A percentile compares a stretch with the other conserved stretches of the same genome.
Evolutionary conservation across 352 stramenopile species (phyloP).

Genomic region (Peronosclerospora sorghi): DNA sequence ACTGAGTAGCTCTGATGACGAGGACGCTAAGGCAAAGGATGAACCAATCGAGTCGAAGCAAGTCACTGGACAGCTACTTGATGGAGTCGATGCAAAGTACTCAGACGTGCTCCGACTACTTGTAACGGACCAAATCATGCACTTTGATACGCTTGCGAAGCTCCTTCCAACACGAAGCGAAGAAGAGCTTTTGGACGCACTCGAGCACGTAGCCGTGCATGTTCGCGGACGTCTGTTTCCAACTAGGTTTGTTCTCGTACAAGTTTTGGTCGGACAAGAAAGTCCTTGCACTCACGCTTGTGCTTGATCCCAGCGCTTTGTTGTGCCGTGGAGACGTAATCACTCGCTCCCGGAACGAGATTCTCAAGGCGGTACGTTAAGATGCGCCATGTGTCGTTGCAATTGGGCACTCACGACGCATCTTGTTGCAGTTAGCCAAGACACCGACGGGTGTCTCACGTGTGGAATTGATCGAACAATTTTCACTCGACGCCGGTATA

Average conservation of each 20-base stretch:
- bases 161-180: slow-evolving; percentile 29
- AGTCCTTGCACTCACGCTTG: neutral
- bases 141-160: slow-evolving; percentile 33
- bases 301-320: slow-evolving; percentile 12
- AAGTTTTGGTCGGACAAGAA: neutral
- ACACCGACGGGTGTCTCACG: slow-evolving; percentile 30
- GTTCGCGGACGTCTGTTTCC: slow-evolving; percentile 32
- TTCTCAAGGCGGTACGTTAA: slow-evolving; percentile 39
- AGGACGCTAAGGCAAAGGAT: slow-evolving; percentile 34
- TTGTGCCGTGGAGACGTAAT: slow-evolving; percentile 24
- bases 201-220: slow-evolving; percentile 32
- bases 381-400: neutral
- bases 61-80: slow-evolving; percentile 11
- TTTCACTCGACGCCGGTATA: slow-evolving; percentile 25
- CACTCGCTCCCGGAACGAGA: slow-evolving; percentile 27
- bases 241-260: slow-evolving; percentile 21
- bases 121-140: slow-evolving; percentile 28
- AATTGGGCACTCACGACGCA: slow-evolving; percentile 1
- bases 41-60: slow-evolving; percentile 31
- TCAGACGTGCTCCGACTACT: slow-evolving; percentile 13
- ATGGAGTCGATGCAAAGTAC: slow-evolving; percentile 24
- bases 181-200: slow-evolving; percentile 27
- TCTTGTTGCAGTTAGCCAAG: slow-evolving; percentile 18
- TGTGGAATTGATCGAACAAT: slow-evolving; percentile 33
- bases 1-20: slow-evolving; percentile 13